Conservation (phyloP, 192 early-diverging fungal genomes). For the Rhizophagus prolifer region DNA sequence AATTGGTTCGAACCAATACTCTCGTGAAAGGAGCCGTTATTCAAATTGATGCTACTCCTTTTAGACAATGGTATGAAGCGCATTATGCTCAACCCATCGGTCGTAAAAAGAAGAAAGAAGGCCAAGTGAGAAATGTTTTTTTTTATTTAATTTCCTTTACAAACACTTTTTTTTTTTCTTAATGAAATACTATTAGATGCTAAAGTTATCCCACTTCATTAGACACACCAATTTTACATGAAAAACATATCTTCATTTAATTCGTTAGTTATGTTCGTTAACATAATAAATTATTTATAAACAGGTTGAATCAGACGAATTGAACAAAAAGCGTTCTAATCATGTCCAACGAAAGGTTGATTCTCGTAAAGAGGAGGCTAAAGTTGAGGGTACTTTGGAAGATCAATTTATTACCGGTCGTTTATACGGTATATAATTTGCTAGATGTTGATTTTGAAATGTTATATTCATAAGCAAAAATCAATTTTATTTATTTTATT, state of each 20-base stretch:
- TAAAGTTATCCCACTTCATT: too few species aligned
- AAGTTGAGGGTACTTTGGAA: slow-evolving; percentile 85
- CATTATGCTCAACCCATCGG: slow-evolving; percentile 92
- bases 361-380: slow-evolving; percentile 75
- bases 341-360: slow-evolving; percentile 87
- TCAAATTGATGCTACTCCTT: slow-evolving; percentile 98
- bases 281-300: neutral
- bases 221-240: too few species aligned
- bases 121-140: slow-evolving; percentile 35
- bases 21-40: slow-evolving; percentile 97
- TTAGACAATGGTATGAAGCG: slow-evolving; percentile 99
- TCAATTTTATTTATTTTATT: neutral
- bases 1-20: slow-evolving; percentile 99
- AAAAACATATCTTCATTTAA: too few species aligned
- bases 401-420: slow-evolving; percentile 95
- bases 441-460: neutral
- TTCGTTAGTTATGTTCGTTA: neutral
- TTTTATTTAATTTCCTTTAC: neutral
- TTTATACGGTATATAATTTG: slow-evolving; percentile 54
- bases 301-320: slow-evolving; percentile 62
- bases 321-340: slow-evolving; percentile 85
- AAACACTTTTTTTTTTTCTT: too few species aligned
- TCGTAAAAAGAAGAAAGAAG: slow-evolving; percentile 70
- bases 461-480: neutral
- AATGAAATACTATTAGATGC: too few species aligned